Conservation (phyloP, 2,329 filamentous ascomycete genomes). For the Neocucurbitaria cava region DNA sequence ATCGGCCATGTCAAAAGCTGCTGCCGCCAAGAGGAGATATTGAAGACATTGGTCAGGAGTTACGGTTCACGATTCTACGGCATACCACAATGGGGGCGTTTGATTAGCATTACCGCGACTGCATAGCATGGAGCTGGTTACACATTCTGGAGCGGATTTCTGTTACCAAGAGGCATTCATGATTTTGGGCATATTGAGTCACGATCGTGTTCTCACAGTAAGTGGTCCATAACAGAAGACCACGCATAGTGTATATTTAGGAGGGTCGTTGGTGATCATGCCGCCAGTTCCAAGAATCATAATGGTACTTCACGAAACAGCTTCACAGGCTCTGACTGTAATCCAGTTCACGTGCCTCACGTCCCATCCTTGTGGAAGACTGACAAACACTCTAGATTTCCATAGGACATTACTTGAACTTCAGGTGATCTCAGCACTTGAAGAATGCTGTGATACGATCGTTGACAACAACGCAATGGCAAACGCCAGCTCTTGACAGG, state of each 20-base stretch:
- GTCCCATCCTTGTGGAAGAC: not conserved
- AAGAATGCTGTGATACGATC: not conserved
- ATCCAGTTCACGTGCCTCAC: not conserved
- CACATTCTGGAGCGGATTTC: conserved; percentile 17
- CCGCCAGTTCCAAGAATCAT: conserved; percentile 4
- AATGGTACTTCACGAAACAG: conserved; percentile 1
- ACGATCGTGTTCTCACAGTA: conserved; percentile 26
- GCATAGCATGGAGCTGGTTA: conserved; percentile 41
- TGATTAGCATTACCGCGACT: conserved; percentile 31
- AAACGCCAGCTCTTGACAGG: conserved; percentile 18
- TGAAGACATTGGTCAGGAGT: conserved; percentile 32
- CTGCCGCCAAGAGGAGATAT: conserved; percentile 40
- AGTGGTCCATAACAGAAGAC: conserved; percentile 17
- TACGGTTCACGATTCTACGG: conserved; percentile 35
- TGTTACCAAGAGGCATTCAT: conserved; percentile 26
- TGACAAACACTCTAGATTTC: not conserved
- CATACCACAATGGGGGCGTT: conserved; percentile 36
- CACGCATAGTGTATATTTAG: conserved; percentile 26
- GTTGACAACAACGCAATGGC: conserved; percentile 11
- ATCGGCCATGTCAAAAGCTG: conserved; percentile 34
- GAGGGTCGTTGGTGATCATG: conserved; percentile 7
- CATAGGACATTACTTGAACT: not conserved
- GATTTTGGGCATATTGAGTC: conserved; percentile 23
- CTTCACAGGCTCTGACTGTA: not conserved
- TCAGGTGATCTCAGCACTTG: not conserved